Conservation (phyloP, 768 basidiomycete genomes). For the Rhodotorula diobovata region DNA sequence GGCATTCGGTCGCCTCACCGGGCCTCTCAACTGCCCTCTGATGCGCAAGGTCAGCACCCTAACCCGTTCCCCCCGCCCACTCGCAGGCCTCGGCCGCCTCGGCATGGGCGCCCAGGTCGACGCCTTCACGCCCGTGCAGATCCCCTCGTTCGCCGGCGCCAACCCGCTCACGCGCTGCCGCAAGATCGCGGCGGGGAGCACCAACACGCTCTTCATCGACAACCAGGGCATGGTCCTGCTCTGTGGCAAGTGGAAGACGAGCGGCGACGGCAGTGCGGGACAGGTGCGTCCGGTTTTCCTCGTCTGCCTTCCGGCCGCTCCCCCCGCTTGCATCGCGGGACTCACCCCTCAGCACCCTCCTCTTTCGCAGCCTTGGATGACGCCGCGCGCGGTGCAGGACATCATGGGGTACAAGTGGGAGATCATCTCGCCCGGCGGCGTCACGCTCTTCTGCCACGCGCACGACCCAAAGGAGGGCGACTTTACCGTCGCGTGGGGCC, state of each 20-base stretch:
- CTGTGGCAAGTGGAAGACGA: conserved; percentile 76
- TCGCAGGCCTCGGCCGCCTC: conserved; percentile 67
- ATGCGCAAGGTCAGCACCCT: no score
- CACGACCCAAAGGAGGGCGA: conserved; percentile 62
- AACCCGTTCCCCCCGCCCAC: no score
- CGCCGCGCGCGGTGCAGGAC: conserved; percentile 49
- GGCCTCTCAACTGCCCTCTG: conserved; percentile 43
- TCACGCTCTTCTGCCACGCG: conserved; percentile 77
- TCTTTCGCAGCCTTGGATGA: conserved; percentile 32
- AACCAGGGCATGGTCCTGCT: conserved; percentile 62
- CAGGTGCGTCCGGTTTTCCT: conserved; percentile 11
- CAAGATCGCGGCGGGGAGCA: conserved; percentile 69
- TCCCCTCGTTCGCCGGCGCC: conserved; percentile 76
- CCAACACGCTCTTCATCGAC: conserved; percentile 78
- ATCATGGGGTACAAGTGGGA: conserved; percentile 66
- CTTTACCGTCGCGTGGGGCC: conserved; percentile 64
- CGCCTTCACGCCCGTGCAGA: conserved; percentile 68
- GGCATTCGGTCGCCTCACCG: no score
- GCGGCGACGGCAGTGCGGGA: conserved; percentile 67
- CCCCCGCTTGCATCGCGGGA: neutral
- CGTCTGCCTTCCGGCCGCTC: no score
- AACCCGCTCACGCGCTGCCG: conserved; percentile 61
- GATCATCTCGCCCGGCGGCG: conserved; percentile 70
- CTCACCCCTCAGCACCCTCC: neutral
- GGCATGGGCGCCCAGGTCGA: conserved; percentile 84